Conservation (phyloP, 2,329 filamentous ascomycete species). For the Drechmeria coniospora region DNA sequence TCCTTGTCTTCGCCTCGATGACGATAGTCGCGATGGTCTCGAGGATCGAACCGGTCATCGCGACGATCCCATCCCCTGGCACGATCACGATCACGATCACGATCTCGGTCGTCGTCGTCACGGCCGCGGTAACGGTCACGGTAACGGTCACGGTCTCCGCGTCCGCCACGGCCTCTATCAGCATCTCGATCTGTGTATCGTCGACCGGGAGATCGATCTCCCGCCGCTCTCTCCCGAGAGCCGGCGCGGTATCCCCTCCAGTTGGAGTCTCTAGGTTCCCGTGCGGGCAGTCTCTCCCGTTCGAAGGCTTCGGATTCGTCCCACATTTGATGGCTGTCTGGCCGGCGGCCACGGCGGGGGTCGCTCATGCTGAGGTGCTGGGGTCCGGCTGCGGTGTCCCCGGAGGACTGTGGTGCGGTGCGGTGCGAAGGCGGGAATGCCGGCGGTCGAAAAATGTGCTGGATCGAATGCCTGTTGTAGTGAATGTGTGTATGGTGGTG, state of each 20-base stretch:
- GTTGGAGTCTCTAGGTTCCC: constrained; percentile 15
- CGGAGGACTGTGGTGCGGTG: background rate
- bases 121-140: constrained; percentile 7
- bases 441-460: no score
- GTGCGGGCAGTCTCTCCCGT: constrained; percentile 14
- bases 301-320: constrained; percentile 33
- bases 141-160: constrained; percentile 9
- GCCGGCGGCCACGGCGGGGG: constrained; percentile 16
- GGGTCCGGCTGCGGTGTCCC: no score
- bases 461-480: no score
- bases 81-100: no score
- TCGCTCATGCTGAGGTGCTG: constrained; percentile 14
- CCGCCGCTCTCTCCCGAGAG: constrained; percentile 16
- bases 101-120: constrained; percentile 6
- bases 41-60: no score
- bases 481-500: no score
- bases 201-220: constrained; percentile 18
- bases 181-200: constrained; percentile 17
- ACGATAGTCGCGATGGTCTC: no score
- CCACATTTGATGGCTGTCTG: constrained; percentile 46
- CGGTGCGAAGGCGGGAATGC: no score
- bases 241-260: constrained; percentile 13
- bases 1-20: constrained; percentile 10
- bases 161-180: constrained; percentile 7
- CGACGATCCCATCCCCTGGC: no score